These are phyloP conservation scores for Eutrema yunnanense DNA, from an alignment of 345 rosid species.

Conservation along the genomic window DNA sequence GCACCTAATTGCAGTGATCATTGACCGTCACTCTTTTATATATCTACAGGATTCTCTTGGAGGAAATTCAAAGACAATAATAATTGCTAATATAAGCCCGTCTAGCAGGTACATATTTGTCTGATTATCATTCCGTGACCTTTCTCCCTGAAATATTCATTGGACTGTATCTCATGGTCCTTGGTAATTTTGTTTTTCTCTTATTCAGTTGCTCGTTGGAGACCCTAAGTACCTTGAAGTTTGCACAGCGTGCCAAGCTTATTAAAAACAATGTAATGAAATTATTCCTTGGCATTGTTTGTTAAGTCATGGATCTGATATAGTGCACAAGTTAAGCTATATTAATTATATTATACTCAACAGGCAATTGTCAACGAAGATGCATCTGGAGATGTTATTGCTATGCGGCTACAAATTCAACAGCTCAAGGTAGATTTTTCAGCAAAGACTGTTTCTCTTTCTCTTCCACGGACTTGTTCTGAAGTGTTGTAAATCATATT, in stretches of 20 bases:
- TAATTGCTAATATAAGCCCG: slow-evolving; percentile 94
- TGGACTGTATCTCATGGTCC: slow-evolving; percentile 9
- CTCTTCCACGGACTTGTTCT: neutral
- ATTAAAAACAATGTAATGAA: slow-evolving; percentile 84
- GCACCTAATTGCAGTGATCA: neutral
- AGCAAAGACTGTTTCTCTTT: neutral
- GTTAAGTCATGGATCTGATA: neutral
- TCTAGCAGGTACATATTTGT: slow-evolving; percentile 58
- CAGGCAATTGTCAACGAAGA: slow-evolving; percentile 97
- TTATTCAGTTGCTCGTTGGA: slow-evolving; percentile 81
- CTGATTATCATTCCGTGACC: neutral
- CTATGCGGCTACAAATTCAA: slow-evolving; percentile 92
- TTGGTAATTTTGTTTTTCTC: neutral
- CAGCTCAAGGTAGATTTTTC: slow-evolving; percentile 68
- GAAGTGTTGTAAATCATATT: slow-evolving; percentile 3
- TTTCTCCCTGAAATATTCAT: neutral
- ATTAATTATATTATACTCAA: slow-evolving; percentile 1
- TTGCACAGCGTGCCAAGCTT: slow-evolving; percentile 97
- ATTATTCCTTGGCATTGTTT: neutral
- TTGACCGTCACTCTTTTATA: neutral
- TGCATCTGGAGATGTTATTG: slow-evolving; percentile 92
- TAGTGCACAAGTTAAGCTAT: neutral
- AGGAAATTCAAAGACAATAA: slow-evolving; percentile 94
- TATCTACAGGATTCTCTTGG: slow-evolving; percentile 88
- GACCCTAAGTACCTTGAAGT: slow-evolving; percentile 95